Percentiles rank a stretch among this genome's conserved stretches.
Conservation (phyloP, 176 grass and related monocot species). For the Sorghum bicolor region Sorghum_bicolor_NCBIv3 NC_012874.2:65775001-65775500, state of each 20-base stretch:
- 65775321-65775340: slow-evolving; percentile 90
- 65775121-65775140: slow-evolving; percentile 14
- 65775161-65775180: slow-evolving; percentile 81
- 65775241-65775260: slow-evolving; percentile 53
- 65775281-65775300: background rate
- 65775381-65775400: slow-evolving; percentile 77
- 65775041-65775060: background rate
- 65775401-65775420: slow-evolving; percentile 69
- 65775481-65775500: background rate
- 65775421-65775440: background rate
- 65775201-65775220: slow-evolving; percentile 73
- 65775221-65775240: slow-evolving; percentile 82
- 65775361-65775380: slow-evolving; percentile 92
- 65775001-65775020: background rate
- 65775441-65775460: background rate
- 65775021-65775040: background rate
- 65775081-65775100: background rate
- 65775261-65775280: background rate
- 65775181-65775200: slow-evolving; percentile 79
- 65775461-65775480: background rate
- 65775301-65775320: slow-evolving; percentile 16
- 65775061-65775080: background rate
- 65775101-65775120: background rate
- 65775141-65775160: slow-evolving; percentile 29
- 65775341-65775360: slow-evolving; percentile 88